phyloP scores from a whole-genome alignment of 208 protist genomes.

The Entamoeba histolytica region DNA sequence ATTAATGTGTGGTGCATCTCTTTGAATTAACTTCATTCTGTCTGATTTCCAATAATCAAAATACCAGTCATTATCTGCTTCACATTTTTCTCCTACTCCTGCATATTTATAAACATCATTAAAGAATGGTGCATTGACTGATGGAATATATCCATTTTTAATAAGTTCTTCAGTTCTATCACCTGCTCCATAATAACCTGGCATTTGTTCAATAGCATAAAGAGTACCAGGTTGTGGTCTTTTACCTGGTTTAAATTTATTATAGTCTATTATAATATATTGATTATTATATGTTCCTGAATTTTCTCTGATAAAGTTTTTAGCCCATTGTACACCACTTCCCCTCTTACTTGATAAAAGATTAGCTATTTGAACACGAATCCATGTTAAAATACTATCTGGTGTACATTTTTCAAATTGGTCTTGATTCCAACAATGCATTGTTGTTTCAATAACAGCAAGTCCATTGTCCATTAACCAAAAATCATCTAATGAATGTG shows the following conservation, averaged over 20 bases:
- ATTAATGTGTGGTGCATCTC: neutral
- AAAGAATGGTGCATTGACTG: slow-evolving; percentile 37
- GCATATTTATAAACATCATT: slow-evolving; percentile 1
- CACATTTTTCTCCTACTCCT: neutral
- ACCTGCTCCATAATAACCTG: slow-evolving; percentile 26
- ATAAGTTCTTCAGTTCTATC: slow-evolving; percentile 38
- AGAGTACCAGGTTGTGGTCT: slow-evolving; percentile 10
- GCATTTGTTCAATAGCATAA: slow-evolving; percentile 54
- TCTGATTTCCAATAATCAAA: neutral
- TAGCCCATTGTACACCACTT: slow-evolving; percentile 39
- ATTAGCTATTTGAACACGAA: neutral
- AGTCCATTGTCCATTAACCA: neutral
- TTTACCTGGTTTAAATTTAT: slow-evolving; percentile 25
- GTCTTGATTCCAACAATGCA: slow-evolving; percentile 25
- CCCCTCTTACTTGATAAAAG: slow-evolving; percentile 4
- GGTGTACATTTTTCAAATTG: slow-evolving; percentile 34
- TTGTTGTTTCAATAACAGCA: slow-evolving; percentile 25
- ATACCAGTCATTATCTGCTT: neutral
- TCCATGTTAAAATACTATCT: slow-evolving; percentile 15
- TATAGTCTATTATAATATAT: slow-evolving; percentile 57
- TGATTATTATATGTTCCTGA: slow-evolving; percentile 67
- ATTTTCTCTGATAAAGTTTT: slow-evolving; percentile 48
- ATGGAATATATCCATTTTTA: neutral
- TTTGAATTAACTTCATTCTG: neutral
- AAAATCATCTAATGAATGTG: slow-evolving; percentile 16